Base-by-base conservation (phyloP, 495 filamentous ascomycete genomes). In the Aspergillus sclerotioniger region DNA sequence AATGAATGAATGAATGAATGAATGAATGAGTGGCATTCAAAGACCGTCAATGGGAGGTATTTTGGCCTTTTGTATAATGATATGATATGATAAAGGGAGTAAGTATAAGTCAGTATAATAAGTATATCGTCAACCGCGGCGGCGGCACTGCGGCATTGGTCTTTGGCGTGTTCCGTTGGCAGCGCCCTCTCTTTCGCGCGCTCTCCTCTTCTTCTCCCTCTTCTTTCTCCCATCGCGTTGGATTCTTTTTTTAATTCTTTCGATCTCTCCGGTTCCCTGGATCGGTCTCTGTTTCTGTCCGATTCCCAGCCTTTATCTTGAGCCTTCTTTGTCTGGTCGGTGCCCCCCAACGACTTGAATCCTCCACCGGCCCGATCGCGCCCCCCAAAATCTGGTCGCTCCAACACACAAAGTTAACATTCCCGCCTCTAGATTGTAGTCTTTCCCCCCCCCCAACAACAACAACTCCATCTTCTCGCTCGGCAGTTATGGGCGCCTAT, bases 91-190 rank as follows among this genome's bases (percentile, higher is more conserved):
- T n/a, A n/a, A n/a, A n/a, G 19, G 5, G 25, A 17, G 20, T 44
- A 21, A 4, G 56, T 50, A 37, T 37, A 59, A n/a, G n/a, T n/a
- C n/a, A n/a, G n/a, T n/a, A n/a, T n/a, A n/a, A n/a, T n/a, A n/a
- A n/a, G n/a, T n/a, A n/a, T n/a, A n/a, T n/a, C n/a, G n/a, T n/a
- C n/a, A n/a, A n/a, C n/a, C n/a, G n/a, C n/a, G n/a, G n/a, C n/a
- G n/a, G n/a, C n/a, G n/a, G 52, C 46, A 43, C 56, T 61, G 64
- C 60, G 64, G 64, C 39, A 54, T 52, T 63, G 58, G 64, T 67
- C 60, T 58, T 59, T 61, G 55, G 54, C 58, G 64, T 21, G 39
- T 53, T 59, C 59, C 58, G 56, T 60, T 53, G 54, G 39, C 9
- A 29, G 20, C 19, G 33, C 19, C 39, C 33, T 13, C 16, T 16